A percentile compares a stretch with the other conserved stretches of the same genome.
Evolutionary conservation across 2,329 filamentous ascomycete species (phyloP).

Genomic region (Pseudopithomyces chartarum): DNA sequence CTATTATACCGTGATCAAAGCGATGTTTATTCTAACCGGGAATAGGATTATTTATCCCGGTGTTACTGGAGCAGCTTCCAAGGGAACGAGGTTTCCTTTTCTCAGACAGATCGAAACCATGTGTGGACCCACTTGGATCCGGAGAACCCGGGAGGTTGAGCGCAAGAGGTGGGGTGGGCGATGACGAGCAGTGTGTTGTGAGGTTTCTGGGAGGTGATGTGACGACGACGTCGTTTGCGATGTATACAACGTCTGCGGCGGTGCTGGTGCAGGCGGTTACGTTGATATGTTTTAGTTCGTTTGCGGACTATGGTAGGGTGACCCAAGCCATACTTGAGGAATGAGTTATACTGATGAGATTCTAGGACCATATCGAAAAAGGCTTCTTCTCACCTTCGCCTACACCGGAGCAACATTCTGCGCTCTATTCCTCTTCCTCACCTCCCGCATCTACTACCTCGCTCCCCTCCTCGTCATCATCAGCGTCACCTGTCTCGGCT

Average conservation of each 20-base stretch:
- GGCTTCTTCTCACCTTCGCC: slow-evolving; percentile 78
- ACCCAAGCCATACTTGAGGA: no score
- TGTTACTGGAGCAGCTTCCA: slow-evolving; percentile 86
- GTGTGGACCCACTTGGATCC: slow-evolving; percentile 65
- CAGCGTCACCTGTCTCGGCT: slow-evolving; percentile 87
- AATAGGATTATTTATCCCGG: slow-evolving; percentile 86
- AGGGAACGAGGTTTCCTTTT: slow-evolving; percentile 85
- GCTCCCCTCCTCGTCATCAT: slow-evolving; percentile 81
- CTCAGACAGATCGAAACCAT: slow-evolving; percentile 74
- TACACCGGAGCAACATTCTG: slow-evolving; percentile 77
- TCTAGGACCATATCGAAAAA: slow-evolving; percentile 72
- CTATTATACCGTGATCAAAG: no score
- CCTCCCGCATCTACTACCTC: slow-evolving; percentile 74
- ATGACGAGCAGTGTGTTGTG: slow-evolving; percentile 71
- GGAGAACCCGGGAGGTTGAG: slow-evolving; percentile 14
- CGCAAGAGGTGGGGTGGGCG: slow-evolving; percentile 18
- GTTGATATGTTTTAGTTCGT: slow-evolving; percentile 89
- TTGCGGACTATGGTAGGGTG: slow-evolving; percentile 88
- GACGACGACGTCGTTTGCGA: slow-evolving; percentile 90
- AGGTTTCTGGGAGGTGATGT: slow-evolving; percentile 77
- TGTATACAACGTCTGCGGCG: slow-evolving; percentile 93
- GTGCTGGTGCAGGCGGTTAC: slow-evolving; percentile 85
- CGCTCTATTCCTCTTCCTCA: slow-evolving; percentile 80
- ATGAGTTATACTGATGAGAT: not conserved
- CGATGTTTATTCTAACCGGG: not conserved